Evolutionary conservation across 2,329 filamentous ascomycete genomes (phyloP), one percentile per base, ranked within the genome.

Genomic region (Scedosporium aurantiacum): DNA sequence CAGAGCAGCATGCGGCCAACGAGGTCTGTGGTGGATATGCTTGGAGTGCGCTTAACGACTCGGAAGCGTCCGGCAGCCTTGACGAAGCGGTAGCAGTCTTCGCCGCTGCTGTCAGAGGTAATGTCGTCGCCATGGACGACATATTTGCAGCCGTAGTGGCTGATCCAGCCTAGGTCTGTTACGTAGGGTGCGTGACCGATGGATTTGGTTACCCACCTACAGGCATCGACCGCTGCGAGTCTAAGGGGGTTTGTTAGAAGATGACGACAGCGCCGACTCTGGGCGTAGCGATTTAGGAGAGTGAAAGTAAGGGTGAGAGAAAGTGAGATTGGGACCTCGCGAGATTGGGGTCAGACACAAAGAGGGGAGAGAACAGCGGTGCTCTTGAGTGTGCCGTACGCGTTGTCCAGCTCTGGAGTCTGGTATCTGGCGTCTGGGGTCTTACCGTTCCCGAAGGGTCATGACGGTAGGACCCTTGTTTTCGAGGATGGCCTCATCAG

Each of bases 401-500:
- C 32, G 3, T 12, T 10, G 10, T 37, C 32, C 14, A 7, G 8
- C 32, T 37, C 32, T 12, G 40, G 1, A 16, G 6, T 16, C 16
- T 25, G 32, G 28, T 28, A 4, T 18, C 32, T 21, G 32, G 28
- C 28, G 8, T 18, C 32, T 21, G 6, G 1, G 10, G 61, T 65
- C 70, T 70, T 76, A 83, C 87, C 93, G 87, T 82, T 99, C 94
- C 67, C 87, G 82, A 62, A 97, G 79, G 62, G 85, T 93, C 94
- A 99, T 99, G 67, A 99, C 94, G 0, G 93, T 97, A 0, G 94
- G 94, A 5, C 94, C 94, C 77, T 99, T 99, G 79, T 99, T 96
- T 71, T 92, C 89, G 67, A 96, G 80, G 69, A 99, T 99, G 60
- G 89, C 88, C 75, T 97, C 91, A 72, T 99, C 94, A 3, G 91